phyloP scores from a whole-genome alignment of 192 early-diverging fungal species.

The Gaertneriomyces sp. region DNA sequence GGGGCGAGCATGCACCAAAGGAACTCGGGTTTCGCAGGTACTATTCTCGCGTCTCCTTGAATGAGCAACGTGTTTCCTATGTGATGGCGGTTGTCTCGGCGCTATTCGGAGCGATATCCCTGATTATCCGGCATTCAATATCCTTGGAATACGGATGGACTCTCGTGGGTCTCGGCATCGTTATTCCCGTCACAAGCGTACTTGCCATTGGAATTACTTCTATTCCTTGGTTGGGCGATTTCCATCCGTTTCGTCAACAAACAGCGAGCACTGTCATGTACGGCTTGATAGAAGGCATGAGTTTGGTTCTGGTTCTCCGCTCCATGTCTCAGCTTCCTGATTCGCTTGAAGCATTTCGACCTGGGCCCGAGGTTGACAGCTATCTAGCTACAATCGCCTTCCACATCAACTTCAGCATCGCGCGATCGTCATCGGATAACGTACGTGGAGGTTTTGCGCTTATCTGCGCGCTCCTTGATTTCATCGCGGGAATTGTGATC shows the following conservation, averaged over 20 bases:
- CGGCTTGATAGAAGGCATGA: not conserved
- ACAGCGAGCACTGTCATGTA: not conserved
- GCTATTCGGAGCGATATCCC: too few relatives aligned
- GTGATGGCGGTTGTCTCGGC: too few relatives aligned
- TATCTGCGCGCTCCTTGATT: not conserved
- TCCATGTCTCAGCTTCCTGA: not conserved
- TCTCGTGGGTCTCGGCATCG: not conserved
- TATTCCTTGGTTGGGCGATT: not conserved
- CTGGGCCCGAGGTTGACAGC: not conserved
- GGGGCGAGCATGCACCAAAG: too few relatives aligned
- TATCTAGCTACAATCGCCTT: not conserved
- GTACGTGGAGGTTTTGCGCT: not conserved
- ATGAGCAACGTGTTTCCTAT: too few relatives aligned
- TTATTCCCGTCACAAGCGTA: not conserved
- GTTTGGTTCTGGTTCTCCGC: not conserved
- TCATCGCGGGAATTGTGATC: not conserved
- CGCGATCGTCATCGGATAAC: not conserved
- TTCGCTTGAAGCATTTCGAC: not conserved
- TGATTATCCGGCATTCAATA: too few relatives aligned
- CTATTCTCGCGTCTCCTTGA: too few relatives aligned
- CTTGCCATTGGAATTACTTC: not conserved
- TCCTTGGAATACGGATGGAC: not conserved
- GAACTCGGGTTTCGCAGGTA: too few relatives aligned
- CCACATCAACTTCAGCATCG: slow-evolving; percentile 3
- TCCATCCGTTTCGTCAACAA: not conserved